These are phyloP conservation scores for Fistulifera solaris DNA, from an alignment of 108 stramenopile genomes.

Conservation along the genomic window DNA sequence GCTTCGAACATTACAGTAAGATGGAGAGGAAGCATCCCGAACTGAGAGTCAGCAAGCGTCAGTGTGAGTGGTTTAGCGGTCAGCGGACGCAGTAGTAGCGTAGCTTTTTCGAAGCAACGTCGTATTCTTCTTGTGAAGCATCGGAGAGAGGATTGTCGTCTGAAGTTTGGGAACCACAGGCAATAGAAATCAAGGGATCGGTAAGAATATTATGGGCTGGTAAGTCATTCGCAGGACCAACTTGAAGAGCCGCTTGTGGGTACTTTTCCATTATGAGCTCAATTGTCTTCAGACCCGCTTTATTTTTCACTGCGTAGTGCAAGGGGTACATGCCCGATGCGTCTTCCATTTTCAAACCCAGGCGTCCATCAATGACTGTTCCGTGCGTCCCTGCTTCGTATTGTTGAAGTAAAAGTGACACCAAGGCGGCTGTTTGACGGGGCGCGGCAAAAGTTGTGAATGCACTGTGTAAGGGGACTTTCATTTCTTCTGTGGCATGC, in stretches of 20 bases:
- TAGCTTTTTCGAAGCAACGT: slow-evolving; percentile 21
- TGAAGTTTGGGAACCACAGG: not conserved
- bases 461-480: slow-evolving; percentile 36
- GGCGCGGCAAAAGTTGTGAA: slow-evolving; percentile 30
- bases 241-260: slow-evolving; percentile 31
- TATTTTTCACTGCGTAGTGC: slow-evolving; percentile 61
- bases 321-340: slow-evolving; percentile 52
- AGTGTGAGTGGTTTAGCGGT: slow-evolving; percentile 9
- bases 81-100: slow-evolving; percentile 25
- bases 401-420: slow-evolving; percentile 28
- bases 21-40: slow-evolving; percentile 44
- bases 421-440: slow-evolving; percentile 15
- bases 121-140: slow-evolving; percentile 14
- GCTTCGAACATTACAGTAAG: slow-evolving; percentile 30
- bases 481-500: slow-evolving; percentile 38
- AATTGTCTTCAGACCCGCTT: slow-evolving; percentile 41
- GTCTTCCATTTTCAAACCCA: slow-evolving; percentile 56
- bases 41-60: slow-evolving; percentile 18
- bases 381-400: slow-evolving; percentile 31
- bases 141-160: slow-evolving; percentile 5
- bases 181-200: slow-evolving; percentile 5
- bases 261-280: slow-evolving; percentile 34
- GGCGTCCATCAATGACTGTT: slow-evolving; percentile 34
- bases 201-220: slow-evolving; percentile 29
- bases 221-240: slow-evolving; percentile 28